Base-by-base conservation (phyloP, 2,329 filamentous ascomycete genomes). In the Sclerotiophoma versabilis region DNA sequence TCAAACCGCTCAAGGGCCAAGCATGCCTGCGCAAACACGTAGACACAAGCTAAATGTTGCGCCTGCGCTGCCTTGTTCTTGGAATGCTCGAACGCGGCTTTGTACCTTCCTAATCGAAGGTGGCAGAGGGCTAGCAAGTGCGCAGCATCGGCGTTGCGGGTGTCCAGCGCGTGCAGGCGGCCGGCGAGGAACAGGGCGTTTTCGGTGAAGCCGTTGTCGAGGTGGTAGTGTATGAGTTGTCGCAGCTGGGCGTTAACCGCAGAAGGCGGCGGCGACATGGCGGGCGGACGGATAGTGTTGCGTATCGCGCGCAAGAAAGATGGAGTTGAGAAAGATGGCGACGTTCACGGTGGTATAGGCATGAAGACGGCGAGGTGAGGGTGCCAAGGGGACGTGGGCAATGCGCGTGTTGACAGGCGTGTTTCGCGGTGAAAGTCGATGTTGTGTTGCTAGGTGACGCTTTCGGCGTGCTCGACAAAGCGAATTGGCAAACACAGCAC, bases 121-220 rank as follows among this genome's bases (percentile, higher is more conserved):
- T 97, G 88, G 71, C 92, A 96, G 38, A 96, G 85, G 12, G 93
- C 87, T 41, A 96, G 81, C 11, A 99, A 84, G 72, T 96, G 93
- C 38, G 87, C 83, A 25, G 91, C 88, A 76, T 99, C 95, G 54
- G 85, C 83, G 17, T 88, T 90, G 66, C 90, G 87, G 20, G 89
- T 86, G 67, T 98, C 93, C 66, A 93, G 90, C 44, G 92, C 93
- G 58, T 87, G 84, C 17, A 97, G 84, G 61, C 95, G 87, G 70
- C 93, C 91, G 56, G 95, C 90, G 58, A 96, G 91, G 78, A 99
- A 99, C 34, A 96, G 87, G 51, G 95, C 95, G 72, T 96, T 98
- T 50, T 93, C 87, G 71, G 90, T 83, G 30, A 93, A 86, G 70
- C 92, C 88, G 73, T 96, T 96, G 80, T 99, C 95, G 74, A 99